Evolutionary conservation across 2,329 filamentous ascomycete species (phyloP).

Genomic region (Fusarium sp.): DNA sequence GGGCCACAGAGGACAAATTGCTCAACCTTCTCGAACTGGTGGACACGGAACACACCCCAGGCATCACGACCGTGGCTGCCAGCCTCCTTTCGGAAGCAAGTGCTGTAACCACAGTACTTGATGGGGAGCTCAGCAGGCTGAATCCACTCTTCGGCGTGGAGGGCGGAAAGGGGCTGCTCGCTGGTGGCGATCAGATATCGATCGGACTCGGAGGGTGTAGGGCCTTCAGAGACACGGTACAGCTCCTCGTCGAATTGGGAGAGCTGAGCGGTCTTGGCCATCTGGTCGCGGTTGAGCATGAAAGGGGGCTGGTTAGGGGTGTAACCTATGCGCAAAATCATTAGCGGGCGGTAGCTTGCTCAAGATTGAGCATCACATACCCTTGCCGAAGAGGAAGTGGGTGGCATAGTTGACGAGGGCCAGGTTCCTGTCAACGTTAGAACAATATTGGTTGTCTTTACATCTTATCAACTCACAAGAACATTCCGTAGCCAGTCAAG

Average conservation of each 20-base stretch:
- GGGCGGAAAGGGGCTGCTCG: constrained; percentile 93
- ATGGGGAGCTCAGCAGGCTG: constrained; percentile 86
- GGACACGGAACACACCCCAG: constrained; percentile 98
- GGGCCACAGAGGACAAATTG: constrained; percentile 86
- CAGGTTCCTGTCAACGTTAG: constrained; percentile 68
- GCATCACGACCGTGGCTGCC: constrained; percentile 88
- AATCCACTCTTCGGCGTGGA: constrained; percentile 95
- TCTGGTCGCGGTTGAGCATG: constrained; percentile 94
- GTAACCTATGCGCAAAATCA: constrained; percentile 66
- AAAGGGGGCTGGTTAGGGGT: constrained; percentile 87
- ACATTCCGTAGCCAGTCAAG: constrained; percentile 87
- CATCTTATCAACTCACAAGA: constrained; percentile 61
- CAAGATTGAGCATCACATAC: constrained; percentile 8
- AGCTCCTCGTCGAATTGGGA: constrained; percentile 98
- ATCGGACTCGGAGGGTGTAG: constrained; percentile 86
- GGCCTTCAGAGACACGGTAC: constrained; percentile 94
- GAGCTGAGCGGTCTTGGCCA: constrained; percentile 98
- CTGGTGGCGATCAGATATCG: constrained; percentile 85
- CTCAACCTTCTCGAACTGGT: constrained; percentile 96
- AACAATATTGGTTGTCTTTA: neutral
- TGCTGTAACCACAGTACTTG: constrained; percentile 85
- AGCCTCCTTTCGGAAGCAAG: constrained; percentile 95
- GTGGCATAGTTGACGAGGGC: constrained; percentile 95
- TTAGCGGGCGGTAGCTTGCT: constrained; percentile 13
- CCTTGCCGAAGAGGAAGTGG: constrained; percentile 74